These are phyloP conservation scores for Ziziphus jujuba DNA, from an alignment of 306 rosid genomes.

Conservation along the genomic window DNA sequence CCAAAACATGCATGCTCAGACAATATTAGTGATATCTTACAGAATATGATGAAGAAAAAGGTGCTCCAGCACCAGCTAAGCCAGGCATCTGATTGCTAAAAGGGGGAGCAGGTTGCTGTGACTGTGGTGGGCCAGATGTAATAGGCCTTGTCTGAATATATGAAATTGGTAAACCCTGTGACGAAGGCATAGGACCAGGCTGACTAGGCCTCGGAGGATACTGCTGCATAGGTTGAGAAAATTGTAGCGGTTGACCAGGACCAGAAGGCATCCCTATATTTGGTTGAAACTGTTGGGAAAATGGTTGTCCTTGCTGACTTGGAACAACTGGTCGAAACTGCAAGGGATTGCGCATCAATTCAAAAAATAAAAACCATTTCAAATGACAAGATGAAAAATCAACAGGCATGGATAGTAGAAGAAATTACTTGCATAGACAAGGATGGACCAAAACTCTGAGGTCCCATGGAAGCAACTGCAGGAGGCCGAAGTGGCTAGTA, in stretches of 20 bases:
- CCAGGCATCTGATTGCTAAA: conserved; percentile 72
- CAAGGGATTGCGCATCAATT: conserved; percentile 24
- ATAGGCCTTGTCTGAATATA: conserved; percentile 78
- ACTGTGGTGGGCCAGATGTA: conserved; percentile 60
- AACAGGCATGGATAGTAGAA: conserved; percentile 7
- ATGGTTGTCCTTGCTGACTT: conserved; percentile 73
- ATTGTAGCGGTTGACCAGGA: conserved; percentile 77
- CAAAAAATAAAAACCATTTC: conserved; percentile 16
- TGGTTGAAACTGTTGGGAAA: conserved; percentile 73
- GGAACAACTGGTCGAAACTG: conserved; percentile 84
- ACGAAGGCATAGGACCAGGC: conserved; percentile 59
- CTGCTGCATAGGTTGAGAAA: conserved; percentile 84
- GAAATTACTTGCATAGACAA: conserved; percentile 25
- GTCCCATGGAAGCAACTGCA: conserved; percentile 36
- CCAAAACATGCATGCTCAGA: not conserved
- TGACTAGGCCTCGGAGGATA: conserved; percentile 70
- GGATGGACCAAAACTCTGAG: conserved; percentile 41
- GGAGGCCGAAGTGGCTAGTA: conserved; percentile 36
- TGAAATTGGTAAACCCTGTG: conserved; percentile 64
- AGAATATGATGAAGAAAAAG: conserved; percentile 63
- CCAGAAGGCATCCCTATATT: conserved; percentile 61
- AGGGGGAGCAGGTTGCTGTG: conserved; percentile 72
- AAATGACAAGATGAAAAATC: conserved; percentile 15
- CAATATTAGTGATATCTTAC: conserved; percentile 42
- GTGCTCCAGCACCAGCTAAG: conserved; percentile 62